A percentile compares a stretch with the other conserved stretches of the same genome.
phyloP scores from a whole-genome alignment of 306 rosid genomes.

The barrel medic (Medicago truncatula) region MtrunA17r5.0-ANR NC_053046.1:9581001-9581500 shows the following conservation, averaged over 20 bases:
- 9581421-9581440: conserved; percentile 76
- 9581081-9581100: conserved; percentile 45
- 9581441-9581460: conserved; percentile 87
- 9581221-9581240: conserved; percentile 74
- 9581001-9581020: conserved; percentile 13
- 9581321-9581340: neutral
- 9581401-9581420: conserved; percentile 76
- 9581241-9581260: conserved; percentile 90
- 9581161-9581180: conserved; percentile 96
- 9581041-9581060: conserved; percentile 19
- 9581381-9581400: conserved; percentile 86
- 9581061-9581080: neutral
- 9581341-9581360: neutral
- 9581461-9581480: conserved; percentile 71
- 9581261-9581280: conserved; percentile 39
- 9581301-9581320: neutral
- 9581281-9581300: conserved; percentile 18
- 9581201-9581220: conserved; percentile 81
- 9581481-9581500: conserved; percentile 28
- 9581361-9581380: conserved; percentile 30
- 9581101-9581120: conserved; percentile 76
- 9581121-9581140: conserved; percentile 79
- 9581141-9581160: conserved; percentile 83
- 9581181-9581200: conserved; percentile 90
- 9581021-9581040: neutral